A percentile compares a stretch with the other conserved stretches of the same genome.
phyloP scores from a whole-genome alignment of 306 rosid species.

The Trifolium pratense region DNA sequence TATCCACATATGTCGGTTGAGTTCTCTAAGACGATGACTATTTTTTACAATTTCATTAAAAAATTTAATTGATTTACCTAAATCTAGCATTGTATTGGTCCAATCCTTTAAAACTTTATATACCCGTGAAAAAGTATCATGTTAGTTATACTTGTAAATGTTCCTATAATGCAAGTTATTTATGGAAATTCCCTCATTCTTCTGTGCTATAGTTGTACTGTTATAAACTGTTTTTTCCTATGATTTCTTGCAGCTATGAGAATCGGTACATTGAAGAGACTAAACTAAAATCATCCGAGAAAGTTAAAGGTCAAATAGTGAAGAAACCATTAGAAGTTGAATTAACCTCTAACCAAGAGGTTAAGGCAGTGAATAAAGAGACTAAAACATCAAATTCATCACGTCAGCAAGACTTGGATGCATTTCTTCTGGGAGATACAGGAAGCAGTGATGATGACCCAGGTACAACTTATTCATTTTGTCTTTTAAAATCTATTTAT shows the following conservation, averaged over 20 bases:
- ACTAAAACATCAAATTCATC: slow-evolving; percentile 48
- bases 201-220: slow-evolving; percentile 26
- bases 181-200: slow-evolving; percentile 8
- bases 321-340: slow-evolving; percentile 48
- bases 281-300: slow-evolving; percentile 50
- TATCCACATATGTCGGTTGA: slow-evolving; percentile 19
- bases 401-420: slow-evolving; percentile 70
- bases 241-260: slow-evolving; percentile 59
- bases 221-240: slow-evolving; percentile 32
- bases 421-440: slow-evolving; percentile 64
- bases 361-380: slow-evolving; percentile 45
- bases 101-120: neutral
- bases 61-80: too few species aligned
- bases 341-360: slow-evolving; percentile 48
- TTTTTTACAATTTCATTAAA: neutral
- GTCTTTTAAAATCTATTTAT: slow-evolving; percentile 25
- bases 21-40: neutral
- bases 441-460: slow-evolving; percentile 62
- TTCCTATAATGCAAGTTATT: slow-evolving; percentile 22
- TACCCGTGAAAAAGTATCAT: neutral
- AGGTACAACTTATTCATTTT: slow-evolving; percentile 47
- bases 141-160: slow-evolving; percentile 18
- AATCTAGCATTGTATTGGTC: neutral
- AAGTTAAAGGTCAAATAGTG: slow-evolving; percentile 46
- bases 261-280: slow-evolving; percentile 56